Conservation (phyloP, 495 filamentous ascomycete species). For the Lichenothelia convexa region DNA sequence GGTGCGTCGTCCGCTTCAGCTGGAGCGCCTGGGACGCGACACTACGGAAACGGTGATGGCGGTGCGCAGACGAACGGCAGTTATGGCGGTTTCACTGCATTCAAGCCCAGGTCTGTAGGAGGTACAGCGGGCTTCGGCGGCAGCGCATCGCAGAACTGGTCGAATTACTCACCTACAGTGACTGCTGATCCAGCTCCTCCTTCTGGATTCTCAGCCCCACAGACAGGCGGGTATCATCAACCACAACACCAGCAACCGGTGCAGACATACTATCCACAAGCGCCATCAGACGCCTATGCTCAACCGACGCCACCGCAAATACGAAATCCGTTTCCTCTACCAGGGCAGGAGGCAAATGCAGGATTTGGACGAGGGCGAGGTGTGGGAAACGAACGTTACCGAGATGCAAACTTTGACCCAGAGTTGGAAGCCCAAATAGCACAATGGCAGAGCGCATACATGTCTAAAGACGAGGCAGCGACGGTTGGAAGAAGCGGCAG, state of each 20-base stretch:
- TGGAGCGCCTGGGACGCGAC: constrained; percentile 21
- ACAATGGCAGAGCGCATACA: constrained; percentile 91
- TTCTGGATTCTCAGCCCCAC: constrained; percentile 5
- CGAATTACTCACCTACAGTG: constrained; percentile 27
- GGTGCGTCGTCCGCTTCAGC: constrained; percentile 22
- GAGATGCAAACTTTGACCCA: constrained; percentile 37
- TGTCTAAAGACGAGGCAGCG: constrained; percentile 32
- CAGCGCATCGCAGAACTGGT: constrained; percentile 18
- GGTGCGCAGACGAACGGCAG: constrained; percentile 18
- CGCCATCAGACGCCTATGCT: constrained; percentile 24
- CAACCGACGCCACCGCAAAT: constrained; percentile 52
- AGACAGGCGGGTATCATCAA: constrained; percentile 10
- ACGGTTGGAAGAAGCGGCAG: constrained; percentile 14
- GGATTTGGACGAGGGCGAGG: constrained; percentile 26
- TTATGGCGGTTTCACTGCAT: constrained; percentile 33
- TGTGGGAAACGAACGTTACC: constrained; percentile 16
- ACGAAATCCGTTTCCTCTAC: constrained; percentile 66
- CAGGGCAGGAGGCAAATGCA: constrained; percentile 26
- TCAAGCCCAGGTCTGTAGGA: constrained; percentile 48
- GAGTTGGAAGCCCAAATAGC: constrained; percentile 87
- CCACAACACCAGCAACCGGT: constrained; percentile 8
- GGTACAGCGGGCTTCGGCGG: too few relatives aligned
- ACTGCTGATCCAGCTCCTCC: constrained; percentile 26
- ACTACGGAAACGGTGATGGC: constrained; percentile 18
- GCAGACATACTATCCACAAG: constrained; percentile 24